Percentiles rank a stretch among this genome's conserved stretches.
Evolutionary conservation across 2,329 filamentous ascomycete genomes (phyloP).

Genomic region (Xylariaceae sp.): DNA sequence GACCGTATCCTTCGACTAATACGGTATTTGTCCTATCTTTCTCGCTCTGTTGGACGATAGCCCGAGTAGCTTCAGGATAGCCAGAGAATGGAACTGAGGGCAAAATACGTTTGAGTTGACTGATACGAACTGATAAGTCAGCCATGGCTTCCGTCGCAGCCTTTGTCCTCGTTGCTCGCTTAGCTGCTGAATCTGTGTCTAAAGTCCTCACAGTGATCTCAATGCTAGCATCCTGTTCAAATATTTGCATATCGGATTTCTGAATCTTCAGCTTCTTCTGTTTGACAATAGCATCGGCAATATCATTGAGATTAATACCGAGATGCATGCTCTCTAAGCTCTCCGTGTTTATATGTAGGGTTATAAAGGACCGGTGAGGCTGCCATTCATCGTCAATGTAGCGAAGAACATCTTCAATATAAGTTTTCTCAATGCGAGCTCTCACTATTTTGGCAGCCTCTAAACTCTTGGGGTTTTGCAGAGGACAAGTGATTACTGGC

Average conservation of each 20-base stretch:
- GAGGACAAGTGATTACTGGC: constrained; percentile 86
- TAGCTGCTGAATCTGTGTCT: constrained; percentile 55
- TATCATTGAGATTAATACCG: constrained; percentile 75
- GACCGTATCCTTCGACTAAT: constrained; percentile 92
- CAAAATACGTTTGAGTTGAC: constrained; percentile 81
- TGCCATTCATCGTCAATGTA: constrained; percentile 91
- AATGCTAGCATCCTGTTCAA: constrained; percentile 62
- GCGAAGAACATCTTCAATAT: constrained; percentile 77
- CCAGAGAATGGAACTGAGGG: constrained; percentile 87
- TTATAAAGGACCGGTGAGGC: constrained; percentile 75
- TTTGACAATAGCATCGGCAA: constrained; percentile 75
- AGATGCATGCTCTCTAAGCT: constrained; percentile 82
- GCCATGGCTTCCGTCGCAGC: constrained; percentile 58
- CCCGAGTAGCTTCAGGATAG: constrained; percentile 82
- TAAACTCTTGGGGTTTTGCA: constrained; percentile 76
- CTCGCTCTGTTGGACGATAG: constrained; percentile 73
- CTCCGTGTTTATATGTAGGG: constrained; percentile 79
- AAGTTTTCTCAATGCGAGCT: constrained; percentile 93
- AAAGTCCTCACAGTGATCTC: constrained; percentile 72
- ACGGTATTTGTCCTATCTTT: constrained; percentile 62
- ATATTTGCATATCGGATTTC: constrained; percentile 67
- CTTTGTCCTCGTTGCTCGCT: constrained; percentile 55
- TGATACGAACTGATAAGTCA: constrained; percentile 77
- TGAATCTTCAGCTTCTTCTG: constrained; percentile 84
- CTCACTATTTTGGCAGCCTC: constrained; percentile 89